Conservation (phyloP, 2,329 filamentous ascomycete species). For the Colletotrichum noveboracense region DNA sequence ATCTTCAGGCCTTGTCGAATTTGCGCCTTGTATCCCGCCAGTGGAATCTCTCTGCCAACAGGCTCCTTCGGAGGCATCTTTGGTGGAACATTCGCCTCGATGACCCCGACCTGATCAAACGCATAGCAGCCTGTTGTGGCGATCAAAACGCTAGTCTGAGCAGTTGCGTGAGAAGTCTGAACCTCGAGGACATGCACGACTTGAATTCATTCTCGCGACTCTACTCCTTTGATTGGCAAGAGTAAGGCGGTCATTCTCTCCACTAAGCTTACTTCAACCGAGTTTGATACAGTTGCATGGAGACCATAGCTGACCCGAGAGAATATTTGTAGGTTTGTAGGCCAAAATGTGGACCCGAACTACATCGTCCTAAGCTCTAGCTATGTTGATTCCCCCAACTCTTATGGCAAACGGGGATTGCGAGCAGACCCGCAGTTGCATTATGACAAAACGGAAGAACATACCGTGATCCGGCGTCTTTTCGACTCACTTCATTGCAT, state of each 20-base stretch:
- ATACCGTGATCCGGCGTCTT: neutral
- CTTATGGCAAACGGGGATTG: neutral
- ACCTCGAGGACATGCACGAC: neutral
- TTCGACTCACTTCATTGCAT: neutral
- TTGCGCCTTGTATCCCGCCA: neutral
- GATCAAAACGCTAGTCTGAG: neutral
- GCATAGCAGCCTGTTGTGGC: neutral
- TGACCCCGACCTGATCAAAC: neutral
- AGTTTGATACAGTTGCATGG: fast-evolving
- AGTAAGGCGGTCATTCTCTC: neutral
- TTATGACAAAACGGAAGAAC: neutral
- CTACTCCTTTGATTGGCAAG: neutral
- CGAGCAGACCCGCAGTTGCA: neutral
- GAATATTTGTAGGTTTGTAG: neutral
- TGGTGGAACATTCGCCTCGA: neutral
- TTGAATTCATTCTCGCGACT: neutral
- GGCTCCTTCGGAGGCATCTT: neutral
- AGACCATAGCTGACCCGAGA: neutral
- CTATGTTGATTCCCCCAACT: neutral
- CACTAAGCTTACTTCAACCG: neutral
- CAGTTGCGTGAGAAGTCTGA: neutral
- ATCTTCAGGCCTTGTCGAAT: neutral
- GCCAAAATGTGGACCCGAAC: neutral
- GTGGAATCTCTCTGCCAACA: neutral
- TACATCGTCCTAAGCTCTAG: neutral